These are phyloP conservation scores for Sindora glabra DNA, from an alignment of 306 rosid species.

Conservation along the genomic window DNA sequence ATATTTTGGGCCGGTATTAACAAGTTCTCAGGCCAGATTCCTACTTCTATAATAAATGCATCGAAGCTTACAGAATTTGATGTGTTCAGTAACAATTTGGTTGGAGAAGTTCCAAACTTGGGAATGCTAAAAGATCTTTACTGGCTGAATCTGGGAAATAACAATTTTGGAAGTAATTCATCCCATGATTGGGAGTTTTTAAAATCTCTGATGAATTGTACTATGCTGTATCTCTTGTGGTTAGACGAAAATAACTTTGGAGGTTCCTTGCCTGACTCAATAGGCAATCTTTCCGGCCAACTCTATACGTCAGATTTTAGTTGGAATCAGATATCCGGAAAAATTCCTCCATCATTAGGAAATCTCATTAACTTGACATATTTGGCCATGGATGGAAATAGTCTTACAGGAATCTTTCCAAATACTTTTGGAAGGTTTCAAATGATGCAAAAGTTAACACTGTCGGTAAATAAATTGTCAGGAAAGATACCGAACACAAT, in stretches of 20 bases:
- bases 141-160: neutral
- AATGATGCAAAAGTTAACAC: neutral
- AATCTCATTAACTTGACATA: neutral
- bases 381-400: neutral
- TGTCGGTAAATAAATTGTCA: neutral
- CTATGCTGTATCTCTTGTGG: neutral
- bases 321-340: neutral
- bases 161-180: slow-evolving; percentile 9
- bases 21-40: slow-evolving; percentile 8
- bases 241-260: neutral
- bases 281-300: slow-evolving; percentile 12
- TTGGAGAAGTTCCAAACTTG: neutral
- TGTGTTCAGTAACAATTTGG: neutral
- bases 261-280: slow-evolving; percentile 1
- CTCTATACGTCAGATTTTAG: neutral
- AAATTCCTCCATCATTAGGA: neutral
- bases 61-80: neutral
- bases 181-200: neutral
- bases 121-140: neutral
- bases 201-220: slow-evolving; percentile 2
- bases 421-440: neutral
- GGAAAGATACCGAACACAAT: neutral
- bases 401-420: neutral
- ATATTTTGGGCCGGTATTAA: neutral
- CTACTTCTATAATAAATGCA: neutral